These are phyloP conservation scores for Candida cerambycidarum DNA, from an alignment of 805 yeast species.

Conservation along the genomic window DNA sequence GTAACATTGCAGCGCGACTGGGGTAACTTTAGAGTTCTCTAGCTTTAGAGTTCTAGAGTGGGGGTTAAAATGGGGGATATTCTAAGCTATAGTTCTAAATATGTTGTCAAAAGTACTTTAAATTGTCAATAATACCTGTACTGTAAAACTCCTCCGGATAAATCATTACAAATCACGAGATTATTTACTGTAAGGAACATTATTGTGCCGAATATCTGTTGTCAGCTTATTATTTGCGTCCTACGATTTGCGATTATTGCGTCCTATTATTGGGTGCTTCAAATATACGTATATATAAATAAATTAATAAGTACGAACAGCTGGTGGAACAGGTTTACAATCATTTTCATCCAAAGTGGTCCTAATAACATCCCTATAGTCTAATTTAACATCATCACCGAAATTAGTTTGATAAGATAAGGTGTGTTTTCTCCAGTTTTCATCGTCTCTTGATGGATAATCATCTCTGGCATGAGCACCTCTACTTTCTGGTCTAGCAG, in stretches of 20 bases:
- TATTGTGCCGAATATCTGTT: too few species aligned
- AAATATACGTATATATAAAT: too few species aligned
- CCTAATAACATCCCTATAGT: slow-evolving; percentile 81
- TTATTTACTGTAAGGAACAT: too few species aligned
- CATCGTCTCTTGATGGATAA: slow-evolving; percentile 94
- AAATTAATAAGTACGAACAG: slow-evolving; percentile 83
- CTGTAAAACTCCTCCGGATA: too few species aligned
- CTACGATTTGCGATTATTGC: too few species aligned
- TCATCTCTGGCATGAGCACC: slow-evolving; percentile 99
- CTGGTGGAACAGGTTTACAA: slow-evolving; percentile 96
- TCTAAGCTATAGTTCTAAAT: too few species aligned
- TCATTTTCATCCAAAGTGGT: slow-evolving; percentile 87
- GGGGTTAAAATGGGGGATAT: too few species aligned
- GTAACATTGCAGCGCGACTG: background rate
- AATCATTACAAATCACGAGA: too few species aligned
- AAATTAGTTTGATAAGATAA: slow-evolving; percentile 81
- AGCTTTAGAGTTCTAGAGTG: background rate
- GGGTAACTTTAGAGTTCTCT: background rate
- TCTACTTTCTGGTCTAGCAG: slow-evolving; percentile 94
- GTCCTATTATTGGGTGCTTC: too few species aligned
- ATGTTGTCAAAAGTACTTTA: too few species aligned
- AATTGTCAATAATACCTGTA: too few species aligned
- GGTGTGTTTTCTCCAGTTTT: slow-evolving; percentile 96
- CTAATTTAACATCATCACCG: slow-evolving; percentile 72
- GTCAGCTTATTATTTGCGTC: too few species aligned